Conservation (phyloP, 1,284 basidiomycete genomes). For the Sutorius eximius region DNA sequence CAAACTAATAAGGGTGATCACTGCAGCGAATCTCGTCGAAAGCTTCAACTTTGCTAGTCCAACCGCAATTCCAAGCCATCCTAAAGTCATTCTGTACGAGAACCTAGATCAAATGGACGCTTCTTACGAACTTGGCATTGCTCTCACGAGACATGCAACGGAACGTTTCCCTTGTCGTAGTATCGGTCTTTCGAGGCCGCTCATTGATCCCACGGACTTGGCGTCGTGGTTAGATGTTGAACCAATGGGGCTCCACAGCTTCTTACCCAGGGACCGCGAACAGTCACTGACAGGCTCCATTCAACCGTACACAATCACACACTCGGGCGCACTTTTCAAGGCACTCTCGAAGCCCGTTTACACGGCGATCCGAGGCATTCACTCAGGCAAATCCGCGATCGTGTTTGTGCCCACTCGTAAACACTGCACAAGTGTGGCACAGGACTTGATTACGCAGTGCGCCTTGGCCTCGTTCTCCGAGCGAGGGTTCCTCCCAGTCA, state of each 20-base stretch:
- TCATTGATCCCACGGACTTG: slow-evolving; percentile 80
- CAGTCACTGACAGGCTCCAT: slow-evolving; percentile 72
- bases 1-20: slow-evolving; percentile 55
- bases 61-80: slow-evolving; percentile 38
- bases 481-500: slow-evolving; percentile 67
- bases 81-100: slow-evolving; percentile 79
- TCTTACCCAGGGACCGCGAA: slow-evolving; percentile 82
- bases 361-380: slow-evolving; percentile 51
- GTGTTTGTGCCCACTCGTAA: slow-evolving; percentile 88
- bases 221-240: slow-evolving; percentile 84
- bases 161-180: slow-evolving; percentile 66
- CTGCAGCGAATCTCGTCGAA: slow-evolving; percentile 49
- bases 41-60: slow-evolving; percentile 27
- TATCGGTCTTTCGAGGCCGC: slow-evolving; percentile 76
- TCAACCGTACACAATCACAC: slow-evolving; percentile 83
- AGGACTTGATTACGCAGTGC: slow-evolving; percentile 86
- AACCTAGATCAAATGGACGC: slow-evolving; percentile 85
- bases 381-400: slow-evolving; percentile 57
- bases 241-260: slow-evolving; percentile 67
- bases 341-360: slow-evolving; percentile 93
- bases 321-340: slow-evolving; percentile 87
- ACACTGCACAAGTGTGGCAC: slow-evolving; percentile 79
- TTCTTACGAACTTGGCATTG: slow-evolving; percentile 81
- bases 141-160: slow-evolving; percentile 65
- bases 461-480: slow-evolving; percentile 74